Base-by-base conservation (phyloP, 352 stramenopile species). In the Plasmopara halstedii region DNA sequence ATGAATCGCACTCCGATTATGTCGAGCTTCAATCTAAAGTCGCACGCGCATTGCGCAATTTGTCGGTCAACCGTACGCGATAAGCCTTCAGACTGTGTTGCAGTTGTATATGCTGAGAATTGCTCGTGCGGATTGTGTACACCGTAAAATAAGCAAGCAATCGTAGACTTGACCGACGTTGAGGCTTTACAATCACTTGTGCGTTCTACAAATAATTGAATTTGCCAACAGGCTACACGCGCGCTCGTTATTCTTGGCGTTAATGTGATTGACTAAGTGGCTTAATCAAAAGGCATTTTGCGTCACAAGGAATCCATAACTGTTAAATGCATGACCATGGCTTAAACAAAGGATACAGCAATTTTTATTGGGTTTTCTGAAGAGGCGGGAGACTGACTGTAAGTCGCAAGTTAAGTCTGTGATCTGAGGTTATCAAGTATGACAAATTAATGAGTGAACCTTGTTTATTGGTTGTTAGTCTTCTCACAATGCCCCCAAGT, bases 41-140 rank as follows among this genome's bases (percentile, higher is more conserved):
- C 22, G 86, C 84, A 8, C 83, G 90, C 15, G 88, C 90, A n/a
- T 68, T 98, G 31, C 74, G 92, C 35, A 98, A 98, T 47, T 70
- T 97, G 19, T 96, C 84, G 14, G 87, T 97, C 27, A 96, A 97
- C 46, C 70, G 82, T 93, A 78, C 42, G 81, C 80, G 21, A 27
- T 14, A 14, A 26, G 15, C 5, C 29, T 21, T 46, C 8, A 21
- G 11, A 15, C n/a, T 26, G 9, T 18, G 7, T 26, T 2, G 21
- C 4, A 20, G n/a, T n/a, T 5, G 15, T 6, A 18, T 17, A 17
- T 18, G 11, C n/a, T 35, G 11, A 35, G 1, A n/a, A 17, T 4
- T 35, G n/a, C 7, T 7, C 6, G 8, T 35, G 14, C 4, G n/a
- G 11, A 15, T 35, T 32, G 37, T 26, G 21, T 49, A 15, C 38